Conservation (phyloP, 2,329 filamentous ascomycete genomes). For the Penicillium sp. region DNA sequence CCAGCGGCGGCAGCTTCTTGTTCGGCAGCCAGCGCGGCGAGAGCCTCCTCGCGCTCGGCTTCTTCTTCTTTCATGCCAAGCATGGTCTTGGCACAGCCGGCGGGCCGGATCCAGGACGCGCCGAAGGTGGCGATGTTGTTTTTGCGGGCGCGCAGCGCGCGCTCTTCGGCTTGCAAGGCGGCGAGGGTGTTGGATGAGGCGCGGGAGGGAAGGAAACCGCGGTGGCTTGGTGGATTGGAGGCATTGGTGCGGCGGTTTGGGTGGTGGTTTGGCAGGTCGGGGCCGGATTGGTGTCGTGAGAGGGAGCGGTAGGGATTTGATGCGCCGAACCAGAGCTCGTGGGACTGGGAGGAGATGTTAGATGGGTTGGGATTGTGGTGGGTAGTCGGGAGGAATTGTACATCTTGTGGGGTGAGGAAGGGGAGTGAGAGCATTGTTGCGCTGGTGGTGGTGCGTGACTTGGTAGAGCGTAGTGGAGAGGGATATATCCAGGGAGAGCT, state of each 20-base stretch:
- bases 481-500: not conserved
- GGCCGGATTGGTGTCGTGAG: conserved; percentile 29
- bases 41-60: conserved; percentile 82
- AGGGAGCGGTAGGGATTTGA: conserved; percentile 52
- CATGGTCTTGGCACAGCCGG: conserved; percentile 84
- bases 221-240: conserved; percentile 23
- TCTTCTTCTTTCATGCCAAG: conserved; percentile 88
- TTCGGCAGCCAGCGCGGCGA: conserved; percentile 72
- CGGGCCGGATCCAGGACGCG: conserved; percentile 85
- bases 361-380: not conserved
- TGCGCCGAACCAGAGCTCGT: conserved; percentile 73
- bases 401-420: conserved; percentile 69
- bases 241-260: conserved; percentile 30
- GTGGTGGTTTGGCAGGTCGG: conserved; percentile 32
- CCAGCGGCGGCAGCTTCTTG: conserved; percentile 60
- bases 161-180: conserved; percentile 74
- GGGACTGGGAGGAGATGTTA: conserved; percentile 54
- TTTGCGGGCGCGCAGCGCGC: conserved; percentile 73
- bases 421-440: conserved; percentile 62
- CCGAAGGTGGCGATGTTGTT: conserved; percentile 84
- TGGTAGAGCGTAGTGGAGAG: not conserved
- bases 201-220: conserved; percentile 44
- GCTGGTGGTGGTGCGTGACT: not conserved
- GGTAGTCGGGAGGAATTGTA: conserved; percentile 44
- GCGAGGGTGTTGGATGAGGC: conserved; percentile 65